These are phyloP conservation scores for Podaxis sp. DNA, from an alignment of 768 basidiomycete genomes.

Conservation along the genomic window DNA sequence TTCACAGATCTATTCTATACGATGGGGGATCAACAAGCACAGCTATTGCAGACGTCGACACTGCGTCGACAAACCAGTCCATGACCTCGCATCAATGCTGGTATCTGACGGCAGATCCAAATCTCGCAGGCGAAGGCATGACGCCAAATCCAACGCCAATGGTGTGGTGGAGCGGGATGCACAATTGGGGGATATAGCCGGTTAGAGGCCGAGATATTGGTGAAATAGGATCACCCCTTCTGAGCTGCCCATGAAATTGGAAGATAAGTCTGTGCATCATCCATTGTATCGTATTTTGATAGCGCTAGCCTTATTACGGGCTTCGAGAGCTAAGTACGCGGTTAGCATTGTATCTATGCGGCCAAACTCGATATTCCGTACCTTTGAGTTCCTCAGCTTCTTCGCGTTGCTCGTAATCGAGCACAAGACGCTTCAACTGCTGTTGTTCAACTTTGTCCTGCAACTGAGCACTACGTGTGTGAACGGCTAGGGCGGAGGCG, in stretches of 20 bases:
- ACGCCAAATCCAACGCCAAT: background rate
- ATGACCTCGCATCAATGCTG: background rate
- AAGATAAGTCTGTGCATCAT: slow-evolving; percentile 31
- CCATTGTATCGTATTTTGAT: slow-evolving; percentile 81
- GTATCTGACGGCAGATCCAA: slow-evolving; percentile 2
- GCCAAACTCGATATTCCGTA: slow-evolving; percentile 24
- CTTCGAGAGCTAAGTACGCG: slow-evolving; percentile 55
- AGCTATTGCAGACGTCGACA: background rate
- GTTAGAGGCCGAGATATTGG: slow-evolving; percentile 4
- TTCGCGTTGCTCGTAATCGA: slow-evolving; percentile 88
- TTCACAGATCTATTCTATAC: background rate
- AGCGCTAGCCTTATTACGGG: slow-evolving; percentile 61
- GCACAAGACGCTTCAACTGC: slow-evolving; percentile 91
- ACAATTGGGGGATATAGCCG: background rate
- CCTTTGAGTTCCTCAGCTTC: slow-evolving; percentile 84
- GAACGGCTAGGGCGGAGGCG: slow-evolving; percentile 84
- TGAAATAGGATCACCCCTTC: background rate
- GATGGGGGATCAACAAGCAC: background rate
- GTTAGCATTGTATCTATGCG: background rate
- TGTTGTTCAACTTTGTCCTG: slow-evolving; percentile 97
- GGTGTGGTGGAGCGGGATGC: background rate
- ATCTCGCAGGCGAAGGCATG: background rate
- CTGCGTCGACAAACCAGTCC: background rate
- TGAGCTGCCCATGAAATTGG: background rate
- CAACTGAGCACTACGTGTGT: slow-evolving; percentile 87